phyloP scores from a whole-genome alignment of 139 green algal species.

The Parachlorella kessleri region DNA sequence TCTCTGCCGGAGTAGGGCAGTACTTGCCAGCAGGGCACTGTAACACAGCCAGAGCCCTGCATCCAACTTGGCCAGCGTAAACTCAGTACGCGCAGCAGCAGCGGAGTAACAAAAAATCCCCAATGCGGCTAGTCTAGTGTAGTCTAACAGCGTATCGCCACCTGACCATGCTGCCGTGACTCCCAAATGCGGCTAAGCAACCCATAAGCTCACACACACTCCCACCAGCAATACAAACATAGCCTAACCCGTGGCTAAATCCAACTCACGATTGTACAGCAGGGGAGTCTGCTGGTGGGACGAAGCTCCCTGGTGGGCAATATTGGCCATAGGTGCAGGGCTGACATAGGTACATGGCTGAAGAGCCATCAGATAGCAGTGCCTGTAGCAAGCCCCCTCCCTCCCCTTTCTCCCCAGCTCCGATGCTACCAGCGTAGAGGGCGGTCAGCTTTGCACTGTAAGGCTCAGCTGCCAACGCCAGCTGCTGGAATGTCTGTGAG shows the following conservation, averaged over 20 bases:
- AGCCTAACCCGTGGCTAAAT: too few species aligned
- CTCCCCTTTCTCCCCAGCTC: too few species aligned
- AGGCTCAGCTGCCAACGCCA: too few species aligned
- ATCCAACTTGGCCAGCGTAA: not conserved
- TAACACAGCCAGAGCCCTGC: constrained; percentile 27
- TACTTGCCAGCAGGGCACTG: constrained; percentile 41
- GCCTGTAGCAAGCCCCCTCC: too few species aligned
- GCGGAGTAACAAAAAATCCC: not conserved
- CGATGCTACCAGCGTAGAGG: too few species aligned
- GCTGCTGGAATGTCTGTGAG: too few species aligned
- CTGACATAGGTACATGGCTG: too few species aligned
- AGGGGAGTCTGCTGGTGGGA: constrained; percentile 9
- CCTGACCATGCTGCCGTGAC: not conserved
- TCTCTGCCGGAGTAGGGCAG: constrained; percentile 36
- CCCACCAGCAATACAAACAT: not conserved
- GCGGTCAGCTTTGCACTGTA: too few species aligned
- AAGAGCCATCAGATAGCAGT: too few species aligned
- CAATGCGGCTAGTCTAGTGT: not conserved
- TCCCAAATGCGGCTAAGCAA: not conserved
- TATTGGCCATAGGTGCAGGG: constrained; percentile 43
- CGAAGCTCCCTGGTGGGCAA: constrained; percentile 31
- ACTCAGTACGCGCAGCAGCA: not conserved
- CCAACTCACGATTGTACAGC: constrained; percentile 11
- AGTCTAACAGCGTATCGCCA: not conserved
- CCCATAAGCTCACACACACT: not conserved